phyloP scores from a whole-genome alignment of 257 asterid species.

The Verbascum thapsus region DNA sequence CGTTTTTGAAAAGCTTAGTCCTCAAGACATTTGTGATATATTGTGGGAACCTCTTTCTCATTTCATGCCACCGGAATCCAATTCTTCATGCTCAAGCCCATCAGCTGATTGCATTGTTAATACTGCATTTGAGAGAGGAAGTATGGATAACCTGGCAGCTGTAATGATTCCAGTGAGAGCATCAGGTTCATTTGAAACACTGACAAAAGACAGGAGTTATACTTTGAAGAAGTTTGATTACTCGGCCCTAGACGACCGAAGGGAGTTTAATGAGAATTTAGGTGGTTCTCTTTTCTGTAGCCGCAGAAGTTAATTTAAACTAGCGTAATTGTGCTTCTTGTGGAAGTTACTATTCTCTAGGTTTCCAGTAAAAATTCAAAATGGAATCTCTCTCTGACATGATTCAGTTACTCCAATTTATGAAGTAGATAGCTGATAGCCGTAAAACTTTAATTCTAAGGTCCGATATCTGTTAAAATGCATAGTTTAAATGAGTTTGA shows the following conservation, averaged over 20 bases:
- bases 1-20: slow-evolving; percentile 76
- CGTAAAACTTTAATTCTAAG: not conserved
- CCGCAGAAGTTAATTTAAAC: too few species aligned
- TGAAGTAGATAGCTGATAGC: slow-evolving; percentile 6
- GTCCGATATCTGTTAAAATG: slow-evolving; percentile 1
- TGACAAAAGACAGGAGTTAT: slow-evolving; percentile 36
- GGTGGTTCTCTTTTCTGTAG: slow-evolving; percentile 46
- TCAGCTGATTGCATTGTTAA: too few species aligned
- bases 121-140: slow-evolving; percentile 81
- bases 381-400: not conserved
- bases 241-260: slow-evolving; percentile 51
- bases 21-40: slow-evolving; percentile 95
- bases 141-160: slow-evolving; percentile 92
- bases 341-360: slow-evolving; percentile 9
- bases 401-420: not conserved
- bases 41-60: too few species aligned
- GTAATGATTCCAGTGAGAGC: slow-evolving; percentile 63
- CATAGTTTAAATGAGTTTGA: not conserved
- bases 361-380: slow-evolving; percentile 6
- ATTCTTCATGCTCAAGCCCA: too few species aligned
- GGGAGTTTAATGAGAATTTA: slow-evolving; percentile 44
- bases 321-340: too few species aligned
- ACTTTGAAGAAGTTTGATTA: slow-evolving; percentile 41
- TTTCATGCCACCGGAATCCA: too few species aligned
- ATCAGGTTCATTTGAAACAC: slow-evolving; percentile 39